A percentile compares a stretch with the other conserved stretches of the same genome.
phyloP scores from a whole-genome alignment of 352 stramenopile species.

The Saprolegnia parasitica region DNA sequence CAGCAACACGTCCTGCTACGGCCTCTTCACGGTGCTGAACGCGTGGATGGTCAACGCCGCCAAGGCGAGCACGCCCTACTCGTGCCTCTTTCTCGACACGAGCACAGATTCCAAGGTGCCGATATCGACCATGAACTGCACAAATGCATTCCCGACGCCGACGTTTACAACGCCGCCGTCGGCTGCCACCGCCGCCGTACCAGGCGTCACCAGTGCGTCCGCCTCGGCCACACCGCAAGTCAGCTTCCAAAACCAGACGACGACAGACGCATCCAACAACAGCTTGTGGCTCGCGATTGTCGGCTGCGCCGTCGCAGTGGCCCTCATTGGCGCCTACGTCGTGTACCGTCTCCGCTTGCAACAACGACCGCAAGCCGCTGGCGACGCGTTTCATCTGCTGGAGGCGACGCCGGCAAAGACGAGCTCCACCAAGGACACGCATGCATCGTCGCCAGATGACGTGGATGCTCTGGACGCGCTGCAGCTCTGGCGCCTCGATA shows the following conservation, averaged over 20 bases:
- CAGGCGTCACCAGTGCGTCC: not conserved
- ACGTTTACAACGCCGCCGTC: not conserved
- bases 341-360: not conserved
- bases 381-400: not conserved
- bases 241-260: too few relatives aligned
- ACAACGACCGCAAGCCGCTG: not conserved
- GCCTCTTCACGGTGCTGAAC: not conserved
- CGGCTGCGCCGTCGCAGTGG: not conserved
- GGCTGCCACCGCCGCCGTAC: not conserved
- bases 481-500: not conserved
- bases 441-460: not conserved
- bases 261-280: not conserved
- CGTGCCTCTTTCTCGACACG: slow-evolving; percentile 15
- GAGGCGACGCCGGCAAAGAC: not conserved
- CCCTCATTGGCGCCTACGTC: not conserved
- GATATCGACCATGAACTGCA: slow-evolving; percentile 6
- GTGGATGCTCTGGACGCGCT: slow-evolving; percentile 8
- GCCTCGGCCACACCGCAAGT: not conserved
- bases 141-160: not conserved
- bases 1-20: not conserved
- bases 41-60: not conserved
- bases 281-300: slow-evolving; percentile 1
- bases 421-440: not conserved
- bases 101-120: slow-evolving; percentile 4
- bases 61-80: not conserved